These are phyloP conservation scores for Suillus subalutaceus DNA, from an alignment of 768 basidiomycete genomes.

Conservation along the genomic window DNA sequence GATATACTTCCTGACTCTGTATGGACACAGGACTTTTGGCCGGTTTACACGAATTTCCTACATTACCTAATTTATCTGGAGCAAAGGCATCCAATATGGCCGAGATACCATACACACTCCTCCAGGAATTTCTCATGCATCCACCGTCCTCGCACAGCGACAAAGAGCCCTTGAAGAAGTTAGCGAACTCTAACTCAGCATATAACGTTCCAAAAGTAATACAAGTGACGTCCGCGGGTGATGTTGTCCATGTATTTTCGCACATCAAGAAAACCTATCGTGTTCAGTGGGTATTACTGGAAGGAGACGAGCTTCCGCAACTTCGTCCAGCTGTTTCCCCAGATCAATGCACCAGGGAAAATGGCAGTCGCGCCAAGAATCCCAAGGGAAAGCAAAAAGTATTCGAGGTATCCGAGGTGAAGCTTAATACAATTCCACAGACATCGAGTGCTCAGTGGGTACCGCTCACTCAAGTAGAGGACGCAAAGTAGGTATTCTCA, in stretches of 20 bases:
- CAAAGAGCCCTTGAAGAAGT: constrained; percentile 3
- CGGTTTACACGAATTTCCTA: constrained; percentile 88
- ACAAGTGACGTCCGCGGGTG: constrained; percentile 54
- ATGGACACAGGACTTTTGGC: constrained; percentile 75
- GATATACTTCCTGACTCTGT: constrained; percentile 13
- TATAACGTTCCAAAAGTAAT: constrained; percentile 28
- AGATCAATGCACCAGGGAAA: constrained; percentile 12
- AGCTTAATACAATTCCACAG: constrained; percentile 1
- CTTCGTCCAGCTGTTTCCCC: constrained; percentile 9
- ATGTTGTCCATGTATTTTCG: constrained; percentile 83
- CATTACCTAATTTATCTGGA: constrained; percentile 54
- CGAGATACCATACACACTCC: constrained; percentile 38
- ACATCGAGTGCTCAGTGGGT: constrained; percentile 49
- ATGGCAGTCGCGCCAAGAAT: constrained; percentile 13
- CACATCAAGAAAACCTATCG: constrained; percentile 89
- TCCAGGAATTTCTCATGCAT: constrained; percentile 42
- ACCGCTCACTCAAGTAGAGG: constrained; percentile 52
- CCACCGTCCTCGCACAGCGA: constrained; percentile 24
- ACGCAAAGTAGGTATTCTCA: constrained; percentile 58
- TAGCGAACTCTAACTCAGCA: not conserved
- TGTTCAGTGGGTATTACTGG: constrained; percentile 68
- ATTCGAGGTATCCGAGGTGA: constrained; percentile 19
- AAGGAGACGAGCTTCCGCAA: constrained; percentile 46
- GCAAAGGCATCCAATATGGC: constrained; percentile 33
- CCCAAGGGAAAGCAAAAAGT: constrained; percentile 19